phyloP scores from a whole-genome alignment of 169 alveolate species.

The Blepharisma undulans region DNA sequence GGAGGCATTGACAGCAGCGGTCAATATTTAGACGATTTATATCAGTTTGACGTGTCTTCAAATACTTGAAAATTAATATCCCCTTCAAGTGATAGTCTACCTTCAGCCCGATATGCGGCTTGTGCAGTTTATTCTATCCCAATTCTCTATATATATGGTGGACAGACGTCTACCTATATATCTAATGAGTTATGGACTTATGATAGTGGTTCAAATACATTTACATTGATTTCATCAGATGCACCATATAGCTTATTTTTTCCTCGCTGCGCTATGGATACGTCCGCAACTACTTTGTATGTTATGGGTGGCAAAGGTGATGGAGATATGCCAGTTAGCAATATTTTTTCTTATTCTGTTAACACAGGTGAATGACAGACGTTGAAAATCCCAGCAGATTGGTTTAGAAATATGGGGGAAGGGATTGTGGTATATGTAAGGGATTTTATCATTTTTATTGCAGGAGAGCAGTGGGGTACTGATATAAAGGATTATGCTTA shows the following conservation, averaged over 20 bases:
- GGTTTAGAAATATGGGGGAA: background rate
- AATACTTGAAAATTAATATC: background rate
- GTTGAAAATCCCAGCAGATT: background rate
- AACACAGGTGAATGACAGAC: background rate
- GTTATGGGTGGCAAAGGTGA: background rate
- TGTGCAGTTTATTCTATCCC: background rate
- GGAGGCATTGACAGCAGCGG: background rate
- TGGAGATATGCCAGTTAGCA: background rate
- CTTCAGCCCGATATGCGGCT: background rate
- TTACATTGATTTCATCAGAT: background rate
- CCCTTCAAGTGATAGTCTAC: background rate
- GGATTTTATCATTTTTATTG: background rate
- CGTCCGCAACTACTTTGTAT: background rate
- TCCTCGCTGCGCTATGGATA: constrained; percentile 4
- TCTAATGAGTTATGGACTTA: background rate
- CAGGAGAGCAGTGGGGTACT: background rate
- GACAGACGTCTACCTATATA: background rate
- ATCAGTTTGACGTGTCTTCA: background rate
- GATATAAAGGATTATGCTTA: background rate
- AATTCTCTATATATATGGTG: constrained; percentile 8
- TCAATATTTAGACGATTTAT: background rate
- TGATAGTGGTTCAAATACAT: background rate
- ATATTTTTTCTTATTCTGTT: background rate
- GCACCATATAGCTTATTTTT: background rate
- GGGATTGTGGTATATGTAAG: background rate